phyloP scores from a whole-genome alignment of 78 protist species.

The Speleostelium caveatum region DNA sequence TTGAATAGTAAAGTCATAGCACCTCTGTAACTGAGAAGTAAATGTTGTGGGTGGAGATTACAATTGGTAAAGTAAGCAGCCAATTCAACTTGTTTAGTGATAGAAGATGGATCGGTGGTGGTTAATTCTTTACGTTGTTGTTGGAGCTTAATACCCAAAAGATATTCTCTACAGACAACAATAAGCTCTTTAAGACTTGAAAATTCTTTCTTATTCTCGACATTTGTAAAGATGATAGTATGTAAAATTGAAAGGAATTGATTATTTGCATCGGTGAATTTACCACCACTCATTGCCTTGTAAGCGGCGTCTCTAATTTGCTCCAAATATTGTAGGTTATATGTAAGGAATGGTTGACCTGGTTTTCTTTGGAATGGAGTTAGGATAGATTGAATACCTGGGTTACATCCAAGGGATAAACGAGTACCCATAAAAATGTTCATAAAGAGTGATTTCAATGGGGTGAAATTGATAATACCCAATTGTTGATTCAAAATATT shows the following conservation, averaged over 20 bases:
- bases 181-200: slow-evolving; percentile 85
- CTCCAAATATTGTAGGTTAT: slow-evolving; percentile 3
- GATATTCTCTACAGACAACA: slow-evolving; percentile 93
- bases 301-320: slow-evolving; percentile 73
- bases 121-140: slow-evolving; percentile 67
- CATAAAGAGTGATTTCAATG: slow-evolving; percentile 87
- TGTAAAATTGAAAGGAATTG: slow-evolving; percentile 73
- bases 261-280: slow-evolving; percentile 87
- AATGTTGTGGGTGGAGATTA: slow-evolving; percentile 91
- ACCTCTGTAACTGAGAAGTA: slow-evolving; percentile 86
- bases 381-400: slow-evolving; percentile 3
- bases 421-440: slow-evolving; percentile 51
- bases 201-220: slow-evolving; percentile 53
- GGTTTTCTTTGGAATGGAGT: slow-evolving; percentile 56
- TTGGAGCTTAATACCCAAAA: slow-evolving; percentile 92
- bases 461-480: slow-evolving; percentile 93
- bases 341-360: slow-evolving; percentile 43
- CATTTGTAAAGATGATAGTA: slow-evolving; percentile 58
- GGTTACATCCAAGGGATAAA: slow-evolving; percentile 1
- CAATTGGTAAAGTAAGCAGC: slow-evolving; percentile 98
- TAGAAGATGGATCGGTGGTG: not conserved
- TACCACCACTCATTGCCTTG: slow-evolving; percentile 86
- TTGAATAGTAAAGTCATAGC: slow-evolving; percentile 87
- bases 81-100: slow-evolving; percentile 87
- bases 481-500: slow-evolving; percentile 86